Evolutionary conservation across 176 grass and related monocot species (phyloP), one percentile per base, ranked within the genome.

Genomic region (Oryza punctata): DNA sequence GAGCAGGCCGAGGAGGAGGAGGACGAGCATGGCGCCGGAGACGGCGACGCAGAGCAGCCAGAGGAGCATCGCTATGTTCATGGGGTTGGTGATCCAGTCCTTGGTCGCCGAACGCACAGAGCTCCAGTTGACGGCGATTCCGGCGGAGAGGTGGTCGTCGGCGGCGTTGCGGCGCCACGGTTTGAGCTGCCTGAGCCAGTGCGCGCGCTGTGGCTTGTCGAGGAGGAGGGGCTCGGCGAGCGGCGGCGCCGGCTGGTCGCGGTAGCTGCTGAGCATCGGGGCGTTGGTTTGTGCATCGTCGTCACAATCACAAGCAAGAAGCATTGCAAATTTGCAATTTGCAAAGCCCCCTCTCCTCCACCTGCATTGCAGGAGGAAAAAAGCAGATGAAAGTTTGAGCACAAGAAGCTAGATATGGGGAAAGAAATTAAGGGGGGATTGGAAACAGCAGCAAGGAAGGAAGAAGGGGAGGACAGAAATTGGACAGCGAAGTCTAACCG

Each of bases 1-100:
- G 70, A 97, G 87, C 0, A 88, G 66, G 10, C 91, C 94, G 3
- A 92, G 83, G 71, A 97, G 79, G 59, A 97, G 90, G 2, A 97
- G 69, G 11, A 59, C 79, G 6, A 90, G 45, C 85, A 97, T 97
- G 4, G 78, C 79, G 72, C 88, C 91, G 11, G 89, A 91, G 68
- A 86, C 30, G 37, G 71, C 83, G 0, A 97, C 89, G 43, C 91
- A 97, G 61, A 92, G 65, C 3, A 97, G 37, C 91, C 91, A 97
- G 2, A 97, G 26, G 2, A 94, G 73, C 38, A 97, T 79, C 38
- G 91, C 91, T 3, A 77, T 61, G 85, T 94, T 97, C 94, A 88
- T 92, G 1, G 94, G 94, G 61, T 94, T 88, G 18, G 69, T 67
- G 4, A 93, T 40, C 94, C 89, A 91, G 4, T 88, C 79, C 76